These are phyloP conservation scores for Vaccinium macrocarpon DNA, from an alignment of 148 eudicot species.

Conservation along the genomic window DNA sequence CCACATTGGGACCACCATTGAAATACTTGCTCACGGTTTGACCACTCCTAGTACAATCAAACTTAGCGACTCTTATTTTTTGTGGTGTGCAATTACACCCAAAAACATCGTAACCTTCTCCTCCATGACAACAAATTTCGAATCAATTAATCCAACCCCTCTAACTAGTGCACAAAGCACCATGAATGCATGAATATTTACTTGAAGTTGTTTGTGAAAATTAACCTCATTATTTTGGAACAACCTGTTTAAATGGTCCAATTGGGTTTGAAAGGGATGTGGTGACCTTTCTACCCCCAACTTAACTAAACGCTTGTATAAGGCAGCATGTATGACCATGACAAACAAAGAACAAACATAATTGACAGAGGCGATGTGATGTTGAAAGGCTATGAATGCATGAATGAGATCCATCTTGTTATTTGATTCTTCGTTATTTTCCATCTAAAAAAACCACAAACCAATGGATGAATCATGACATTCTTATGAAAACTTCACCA, in stretches of 20 bases:
- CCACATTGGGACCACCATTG: not conserved
- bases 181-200: not conserved
- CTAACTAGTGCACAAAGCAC: no score
- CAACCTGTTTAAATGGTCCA: not conserved
- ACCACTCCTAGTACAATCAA: not conserved
- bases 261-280: not conserved
- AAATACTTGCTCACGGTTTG: not conserved
- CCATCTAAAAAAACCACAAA: not conserved
- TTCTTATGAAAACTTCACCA: no score
- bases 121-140: not conserved
- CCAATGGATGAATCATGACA: not conserved
- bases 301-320: no score
- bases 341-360: not conserved
- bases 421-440: not conserved
- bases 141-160: not conserved
- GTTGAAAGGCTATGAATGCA: not conserved
- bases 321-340: not conserved
- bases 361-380: not conserved
- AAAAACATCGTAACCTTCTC: not conserved
- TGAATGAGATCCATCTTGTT: not conserved
- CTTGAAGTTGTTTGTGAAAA: not conserved
- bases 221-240: not conserved
- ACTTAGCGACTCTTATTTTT: not conserved
- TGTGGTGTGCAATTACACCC: not conserved
- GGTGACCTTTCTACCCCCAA: not conserved